Percentiles rank a stretch among this genome's conserved stretches.
Conservation (phyloP, 108 stramenopile genomes). For the Nitzschia sp. region DNA sequence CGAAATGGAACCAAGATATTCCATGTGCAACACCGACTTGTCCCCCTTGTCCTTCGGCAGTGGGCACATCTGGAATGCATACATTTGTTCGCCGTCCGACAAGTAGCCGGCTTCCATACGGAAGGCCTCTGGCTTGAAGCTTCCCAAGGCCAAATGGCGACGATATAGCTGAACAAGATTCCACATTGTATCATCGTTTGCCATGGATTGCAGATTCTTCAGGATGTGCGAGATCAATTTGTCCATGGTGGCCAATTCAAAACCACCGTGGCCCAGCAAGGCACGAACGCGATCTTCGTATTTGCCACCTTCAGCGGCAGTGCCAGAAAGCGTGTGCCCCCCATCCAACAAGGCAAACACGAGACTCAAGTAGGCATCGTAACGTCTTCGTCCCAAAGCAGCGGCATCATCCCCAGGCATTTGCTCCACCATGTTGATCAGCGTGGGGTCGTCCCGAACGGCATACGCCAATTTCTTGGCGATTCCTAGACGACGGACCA, state of each 20-base stretch:
- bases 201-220: constrained; percentile 85
- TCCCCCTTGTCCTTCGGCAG: constrained; percentile 58
- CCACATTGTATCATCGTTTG: constrained; percentile 83
- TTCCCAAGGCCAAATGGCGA: constrained; percentile 62
- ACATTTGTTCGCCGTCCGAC: constrained; percentile 88
- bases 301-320: constrained; percentile 63
- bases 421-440: constrained; percentile 75
- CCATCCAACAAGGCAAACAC: constrained; percentile 76
- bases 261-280: constrained; percentile 82
- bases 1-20: constrained; percentile 80
- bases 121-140: constrained; percentile 86
- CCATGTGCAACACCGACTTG: constrained; percentile 66
- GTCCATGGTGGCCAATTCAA: constrained; percentile 90
- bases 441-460: constrained; percentile 54
- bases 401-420: constrained; percentile 54
- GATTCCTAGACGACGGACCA: constrained; percentile 70
- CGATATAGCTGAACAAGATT: constrained; percentile 80
- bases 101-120: constrained; percentile 81
- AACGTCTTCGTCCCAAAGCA: constrained; percentile 57
- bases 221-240: constrained; percentile 83
- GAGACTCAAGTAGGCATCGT: constrained; percentile 75
- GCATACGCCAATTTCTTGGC: constrained; percentile 69
- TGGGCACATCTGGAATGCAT: constrained; percentile 81
- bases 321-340: constrained; percentile 30
- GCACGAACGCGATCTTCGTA: constrained; percentile 82